A percentile compares a stretch with the other conserved stretches of the same genome.
phyloP scores from a whole-genome alignment of 257 asterid genomes.

The Lithospermum erythrorhizon region DNA sequence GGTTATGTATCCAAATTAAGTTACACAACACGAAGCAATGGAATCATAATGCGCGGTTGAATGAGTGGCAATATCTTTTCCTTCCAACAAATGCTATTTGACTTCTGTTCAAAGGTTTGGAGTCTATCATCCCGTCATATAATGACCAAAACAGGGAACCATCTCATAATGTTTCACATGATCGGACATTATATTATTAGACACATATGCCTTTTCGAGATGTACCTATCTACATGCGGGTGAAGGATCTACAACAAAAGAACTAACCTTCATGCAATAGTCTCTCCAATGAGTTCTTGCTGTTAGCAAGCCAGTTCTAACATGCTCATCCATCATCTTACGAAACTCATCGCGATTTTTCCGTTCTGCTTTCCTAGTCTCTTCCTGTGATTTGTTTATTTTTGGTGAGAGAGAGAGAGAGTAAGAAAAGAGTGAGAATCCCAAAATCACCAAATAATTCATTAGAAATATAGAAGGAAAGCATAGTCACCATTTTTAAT shows the following conservation, averaged over 20 bases:
- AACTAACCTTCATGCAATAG: conserved; percentile 60
- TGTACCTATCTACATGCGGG: neutral
- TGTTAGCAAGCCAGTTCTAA: conserved; percentile 50
- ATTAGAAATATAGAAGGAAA: conserved; percentile 11
- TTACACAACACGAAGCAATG: neutral
- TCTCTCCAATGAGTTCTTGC: conserved; percentile 84
- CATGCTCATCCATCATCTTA: conserved; percentile 90
- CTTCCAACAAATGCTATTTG: neutral
- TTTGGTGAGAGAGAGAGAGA: conserved; percentile 1
- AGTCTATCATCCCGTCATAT: neutral
- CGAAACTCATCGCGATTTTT: conserved; percentile 96
- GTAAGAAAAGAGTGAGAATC: conserved; percentile 5
- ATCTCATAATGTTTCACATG: neutral
- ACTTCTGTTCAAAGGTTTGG: neutral
- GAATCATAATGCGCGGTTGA: neutral
- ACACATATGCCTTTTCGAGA: neutral
- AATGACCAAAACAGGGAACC: neutral
- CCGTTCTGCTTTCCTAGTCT: conserved; percentile 67
- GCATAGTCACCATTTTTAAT: conserved; percentile 46
- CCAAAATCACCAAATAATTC: conserved; percentile 1
- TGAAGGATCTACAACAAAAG: conserved; percentile 2
- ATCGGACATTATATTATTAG: neutral
- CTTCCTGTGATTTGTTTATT: conserved; percentile 46
- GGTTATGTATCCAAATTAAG: neutral
- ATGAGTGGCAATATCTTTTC: neutral